Evolutionary conservation across 306 rosid genomes (phyloP).

Genomic region (Cotoneaster glaucophyllus): DNA sequence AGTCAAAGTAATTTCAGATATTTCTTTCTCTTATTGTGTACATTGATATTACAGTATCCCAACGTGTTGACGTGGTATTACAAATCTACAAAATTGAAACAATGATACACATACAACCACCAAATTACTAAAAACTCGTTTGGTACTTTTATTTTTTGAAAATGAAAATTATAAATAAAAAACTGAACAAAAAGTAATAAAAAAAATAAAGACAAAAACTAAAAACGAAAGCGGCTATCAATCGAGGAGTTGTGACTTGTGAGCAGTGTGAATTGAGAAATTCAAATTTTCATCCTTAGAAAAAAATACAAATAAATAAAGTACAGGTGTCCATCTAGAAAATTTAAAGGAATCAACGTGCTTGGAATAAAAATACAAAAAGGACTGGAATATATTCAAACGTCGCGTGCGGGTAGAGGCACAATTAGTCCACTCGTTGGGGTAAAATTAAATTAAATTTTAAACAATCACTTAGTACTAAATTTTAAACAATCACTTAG

Average conservation of each 20-base stretch:
- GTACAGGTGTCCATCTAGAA: background rate
- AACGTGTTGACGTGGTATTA: background rate
- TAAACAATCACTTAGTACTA: too few relatives aligned
- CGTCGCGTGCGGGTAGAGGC: constrained; percentile 49
- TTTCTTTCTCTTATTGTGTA: background rate
- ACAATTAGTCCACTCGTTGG: constrained; percentile 27
- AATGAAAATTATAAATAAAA: too few relatives aligned
- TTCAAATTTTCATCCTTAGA: background rate
- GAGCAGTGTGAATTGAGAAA: background rate
- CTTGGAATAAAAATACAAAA: background rate
- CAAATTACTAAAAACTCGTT: too few relatives aligned
- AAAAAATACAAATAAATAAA: too few relatives aligned
- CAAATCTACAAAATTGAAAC: background rate
- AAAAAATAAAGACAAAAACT: too few relatives aligned
- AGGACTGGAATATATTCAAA: constrained; percentile 15
- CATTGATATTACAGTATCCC: too few relatives aligned
- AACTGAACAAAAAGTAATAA: too few relatives aligned
- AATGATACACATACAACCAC: too few relatives aligned
- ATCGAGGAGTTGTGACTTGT: background rate
- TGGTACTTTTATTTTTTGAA: too few relatives aligned
- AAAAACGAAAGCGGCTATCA: too few relatives aligned
- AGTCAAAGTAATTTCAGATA: background rate
- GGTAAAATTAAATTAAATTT: constrained; percentile 22
- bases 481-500: too few relatives aligned
- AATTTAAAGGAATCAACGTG: constrained; percentile 4